Conservation (phyloP, 768 basidiomycete genomes). For the Austroboletus eburneus region DNA sequence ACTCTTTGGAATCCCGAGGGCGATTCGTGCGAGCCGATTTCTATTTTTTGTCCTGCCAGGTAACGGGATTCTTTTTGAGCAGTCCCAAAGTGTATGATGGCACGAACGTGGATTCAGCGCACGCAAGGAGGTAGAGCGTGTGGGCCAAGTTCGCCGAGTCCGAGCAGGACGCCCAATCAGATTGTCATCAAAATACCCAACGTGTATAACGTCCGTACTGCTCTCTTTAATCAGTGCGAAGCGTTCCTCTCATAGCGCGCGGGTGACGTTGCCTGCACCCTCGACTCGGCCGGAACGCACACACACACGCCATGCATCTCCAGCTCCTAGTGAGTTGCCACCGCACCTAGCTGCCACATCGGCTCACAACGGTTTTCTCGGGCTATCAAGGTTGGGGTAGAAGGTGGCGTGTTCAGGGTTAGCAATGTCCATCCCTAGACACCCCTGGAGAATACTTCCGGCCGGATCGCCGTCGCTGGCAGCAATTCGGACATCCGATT, state of each 20-base stretch:
- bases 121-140: slow-evolving; percentile 2
- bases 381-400: slow-evolving; percentile 15
- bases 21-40: slow-evolving; percentile 20
- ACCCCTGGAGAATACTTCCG: slow-evolving; percentile 15
- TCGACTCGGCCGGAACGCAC: slow-evolving; percentile 8
- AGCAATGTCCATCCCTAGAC: slow-evolving; percentile 10
- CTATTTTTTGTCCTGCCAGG: slow-evolving; percentile 14
- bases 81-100: slow-evolving; percentile 14
- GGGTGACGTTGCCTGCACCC: slow-evolving; percentile 23
- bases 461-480: slow-evolving; percentile 9
- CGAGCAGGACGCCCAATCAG: slow-evolving; percentile 15
- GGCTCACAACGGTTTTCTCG: slow-evolving; percentile 10
- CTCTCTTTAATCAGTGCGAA: slow-evolving; percentile 25
- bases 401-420: slow-evolving; percentile 24
- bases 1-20: slow-evolving; percentile 24
- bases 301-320: slow-evolving; percentile 7
- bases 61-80: slow-evolving; percentile 21
- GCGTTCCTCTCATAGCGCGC: slow-evolving; percentile 19
- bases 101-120: slow-evolving; percentile 28
- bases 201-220: slow-evolving; percentile 20
- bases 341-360: slow-evolving; percentile 20
- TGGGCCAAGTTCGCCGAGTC: slow-evolving; percentile 21
- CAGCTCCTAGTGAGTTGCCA: slow-evolving; percentile 22
- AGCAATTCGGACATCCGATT: slow-evolving; percentile 4
- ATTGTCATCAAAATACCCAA: slow-evolving; percentile 18